These are phyloP conservation scores for Ajuga chamaepitys DNA, from an alignment of 257 asterid genomes.

Conservation along the genomic window DNA sequence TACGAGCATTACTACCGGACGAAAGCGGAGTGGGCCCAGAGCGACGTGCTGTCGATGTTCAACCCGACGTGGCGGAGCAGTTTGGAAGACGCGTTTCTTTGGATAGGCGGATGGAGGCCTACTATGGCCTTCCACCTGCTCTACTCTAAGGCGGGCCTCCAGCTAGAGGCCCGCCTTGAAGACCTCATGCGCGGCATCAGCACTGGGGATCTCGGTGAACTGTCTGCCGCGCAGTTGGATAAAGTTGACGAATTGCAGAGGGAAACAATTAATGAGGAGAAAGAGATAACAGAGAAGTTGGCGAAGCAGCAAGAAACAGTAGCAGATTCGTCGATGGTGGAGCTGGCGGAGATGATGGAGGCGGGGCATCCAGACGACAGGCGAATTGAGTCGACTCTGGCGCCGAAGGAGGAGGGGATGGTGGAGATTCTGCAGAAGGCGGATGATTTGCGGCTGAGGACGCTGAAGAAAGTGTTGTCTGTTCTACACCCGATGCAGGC, in stretches of 20 bases:
- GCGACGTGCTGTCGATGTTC: conserved; percentile 31
- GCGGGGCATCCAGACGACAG: conserved; percentile 20
- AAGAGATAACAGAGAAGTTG: conserved; percentile 38
- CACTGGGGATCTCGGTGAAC: conserved; percentile 32
- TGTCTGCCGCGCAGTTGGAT: conserved; percentile 28
- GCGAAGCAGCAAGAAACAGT: conserved; percentile 55
- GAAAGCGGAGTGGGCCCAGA: conserved; percentile 28
- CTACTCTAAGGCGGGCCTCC: conserved; percentile 55
- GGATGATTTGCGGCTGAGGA: conserved; percentile 50
- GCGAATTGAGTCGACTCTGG: conserved; percentile 15
- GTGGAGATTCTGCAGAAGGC: conserved; percentile 34
- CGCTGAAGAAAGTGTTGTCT: conserved; percentile 29
- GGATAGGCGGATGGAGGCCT: conserved; percentile 83
- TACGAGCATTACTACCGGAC: conserved; percentile 57
- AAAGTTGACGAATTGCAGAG: conserved; percentile 37
- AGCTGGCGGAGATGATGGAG: conserved; percentile 33
- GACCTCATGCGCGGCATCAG: conserved; percentile 36
- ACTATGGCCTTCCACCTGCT: conserved; percentile 60
- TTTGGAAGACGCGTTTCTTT: conserved; percentile 60
- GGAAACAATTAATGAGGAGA: conserved; percentile 36
- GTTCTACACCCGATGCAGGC: conserved; percentile 40
- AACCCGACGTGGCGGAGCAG: conserved; percentile 56
- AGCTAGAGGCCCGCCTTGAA: conserved; percentile 40
- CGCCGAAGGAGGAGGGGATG: conserved; percentile 36
- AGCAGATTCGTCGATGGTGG: conserved; percentile 51